Conservation (phyloP, 1,284 basidiomycete species). For the Mycosarcoma maydis region DNA sequence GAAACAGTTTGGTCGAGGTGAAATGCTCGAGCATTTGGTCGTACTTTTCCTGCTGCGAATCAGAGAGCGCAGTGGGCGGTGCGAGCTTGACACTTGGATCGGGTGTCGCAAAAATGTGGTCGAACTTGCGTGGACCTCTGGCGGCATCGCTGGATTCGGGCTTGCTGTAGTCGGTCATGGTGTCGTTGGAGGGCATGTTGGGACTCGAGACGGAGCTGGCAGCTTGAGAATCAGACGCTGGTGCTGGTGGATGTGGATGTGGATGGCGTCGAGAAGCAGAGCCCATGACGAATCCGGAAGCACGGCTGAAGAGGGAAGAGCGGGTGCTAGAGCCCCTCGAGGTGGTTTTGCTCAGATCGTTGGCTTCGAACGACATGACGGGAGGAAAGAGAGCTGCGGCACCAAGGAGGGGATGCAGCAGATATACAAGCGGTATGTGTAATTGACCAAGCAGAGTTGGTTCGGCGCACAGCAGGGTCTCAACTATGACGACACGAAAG, state of each 20-base stretch:
- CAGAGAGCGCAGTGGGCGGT: conserved; percentile 40
- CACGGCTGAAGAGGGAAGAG: conserved; percentile 37
- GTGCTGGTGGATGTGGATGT: conserved; percentile 18
- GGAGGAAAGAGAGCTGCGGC: conserved; percentile 2
- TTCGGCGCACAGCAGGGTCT: too few species aligned
- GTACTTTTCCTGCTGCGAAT: conserved; percentile 51
- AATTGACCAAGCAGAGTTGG: too few species aligned
- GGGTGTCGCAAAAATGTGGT: conserved; percentile 50
- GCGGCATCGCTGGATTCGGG: conserved; percentile 2
- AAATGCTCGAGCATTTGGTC: conserved; percentile 55
- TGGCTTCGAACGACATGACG: conserved; percentile 33
- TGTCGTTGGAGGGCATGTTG: not conserved
- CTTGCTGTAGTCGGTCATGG: not conserved
- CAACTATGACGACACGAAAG: not conserved
- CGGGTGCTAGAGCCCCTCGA: conserved; percentile 39
- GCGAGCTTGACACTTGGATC: conserved; percentile 46
- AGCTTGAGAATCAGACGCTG: conserved; percentile 23
- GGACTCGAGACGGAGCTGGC: conserved; percentile 8
- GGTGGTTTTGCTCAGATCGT: conserved; percentile 23
- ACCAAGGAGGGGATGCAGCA: not conserved
- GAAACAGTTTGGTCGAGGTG: conserved; percentile 38
- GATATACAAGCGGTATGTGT: too few species aligned
- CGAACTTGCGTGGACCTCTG: conserved; percentile 30
- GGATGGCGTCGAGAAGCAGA: conserved; percentile 19
- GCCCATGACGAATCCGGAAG: conserved; percentile 41